Evolutionary conservation across 2,329 filamentous ascomycete genomes (phyloP).

Genomic region (Aspergillus flavus): DNA sequence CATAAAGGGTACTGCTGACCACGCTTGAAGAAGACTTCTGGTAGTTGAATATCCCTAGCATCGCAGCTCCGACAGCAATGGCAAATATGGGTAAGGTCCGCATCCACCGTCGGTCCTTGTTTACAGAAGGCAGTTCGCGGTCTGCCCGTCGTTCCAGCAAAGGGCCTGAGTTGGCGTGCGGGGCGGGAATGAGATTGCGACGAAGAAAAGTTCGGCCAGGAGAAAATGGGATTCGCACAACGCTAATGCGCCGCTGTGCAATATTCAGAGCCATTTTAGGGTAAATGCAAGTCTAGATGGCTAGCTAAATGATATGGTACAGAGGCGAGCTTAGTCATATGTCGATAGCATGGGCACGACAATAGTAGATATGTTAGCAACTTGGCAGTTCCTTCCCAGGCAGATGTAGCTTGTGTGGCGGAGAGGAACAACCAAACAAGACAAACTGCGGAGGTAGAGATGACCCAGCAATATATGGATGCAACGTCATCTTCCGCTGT

Average conservation of each 20-base stretch:
- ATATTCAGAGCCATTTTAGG: slow-evolving; percentile 20
- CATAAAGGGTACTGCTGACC: slow-evolving; percentile 87
- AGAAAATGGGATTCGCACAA: slow-evolving; percentile 16
- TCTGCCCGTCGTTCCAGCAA: slow-evolving; percentile 56
- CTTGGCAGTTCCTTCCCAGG: background rate
- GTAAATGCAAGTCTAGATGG: background rate
- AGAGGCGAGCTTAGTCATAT: background rate
- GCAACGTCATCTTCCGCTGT: background rate
- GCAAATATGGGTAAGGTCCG: slow-evolving; percentile 81
- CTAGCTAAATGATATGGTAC: background rate
- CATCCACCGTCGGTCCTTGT: slow-evolving; percentile 62
- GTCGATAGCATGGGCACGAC: background rate
- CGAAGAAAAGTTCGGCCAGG: slow-evolving; percentile 23
- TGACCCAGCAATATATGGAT: too few relatives aligned
- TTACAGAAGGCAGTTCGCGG: slow-evolving; percentile 53
- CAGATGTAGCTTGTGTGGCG: background rate
- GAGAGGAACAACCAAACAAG: slow-evolving; percentile 18
- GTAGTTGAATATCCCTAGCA: slow-evolving; percentile 97
- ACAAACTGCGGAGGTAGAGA: slow-evolving; percentile 17
- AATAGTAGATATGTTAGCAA: background rate
- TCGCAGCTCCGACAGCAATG: slow-evolving; percentile 68
- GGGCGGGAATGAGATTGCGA: slow-evolving; percentile 54
- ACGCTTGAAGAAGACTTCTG: slow-evolving; percentile 88
- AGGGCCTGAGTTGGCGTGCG: slow-evolving; percentile 53
- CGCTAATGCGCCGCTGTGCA: slow-evolving; percentile 23